phyloP scores from a whole-genome alignment of 2,329 filamentous ascomycete genomes.

The Colletotrichum caudatum region DNA sequence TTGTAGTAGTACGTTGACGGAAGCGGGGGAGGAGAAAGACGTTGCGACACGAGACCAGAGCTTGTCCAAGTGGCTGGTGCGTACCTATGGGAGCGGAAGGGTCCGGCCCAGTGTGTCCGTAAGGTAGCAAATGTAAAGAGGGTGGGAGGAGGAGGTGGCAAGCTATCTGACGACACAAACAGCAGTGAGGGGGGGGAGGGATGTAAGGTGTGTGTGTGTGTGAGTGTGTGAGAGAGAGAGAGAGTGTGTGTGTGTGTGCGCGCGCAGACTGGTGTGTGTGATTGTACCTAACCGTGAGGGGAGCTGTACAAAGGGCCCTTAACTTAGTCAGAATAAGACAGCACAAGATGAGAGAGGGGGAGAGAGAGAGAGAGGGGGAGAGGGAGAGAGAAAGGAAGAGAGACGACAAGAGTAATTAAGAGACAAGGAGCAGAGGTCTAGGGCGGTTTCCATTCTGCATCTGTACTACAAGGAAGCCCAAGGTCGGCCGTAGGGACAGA shows the following conservation, averaged over 20 bases:
- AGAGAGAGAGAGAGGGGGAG: no score
- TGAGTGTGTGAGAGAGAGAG: no score
- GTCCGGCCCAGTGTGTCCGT: slow-evolving; percentile 34
- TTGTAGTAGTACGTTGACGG: slow-evolving; percentile 38
- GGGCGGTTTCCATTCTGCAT: slow-evolving; percentile 2
- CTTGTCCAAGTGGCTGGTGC: slow-evolving; percentile 42
- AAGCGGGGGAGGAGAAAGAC: slow-evolving; percentile 42
- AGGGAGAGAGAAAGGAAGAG: background rate
- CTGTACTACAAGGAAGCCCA: slow-evolving; percentile 4
- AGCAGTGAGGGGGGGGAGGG: slow-evolving; percentile 4
- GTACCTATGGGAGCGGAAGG: slow-evolving; percentile 29
- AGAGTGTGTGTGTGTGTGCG: background rate
- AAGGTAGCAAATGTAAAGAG: slow-evolving; percentile 5
- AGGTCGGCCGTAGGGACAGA: background rate
- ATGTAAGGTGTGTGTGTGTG: slow-evolving; percentile 3
- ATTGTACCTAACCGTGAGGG: background rate
- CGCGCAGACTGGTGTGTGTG: background rate
- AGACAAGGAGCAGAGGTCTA: slow-evolving; percentile 13
- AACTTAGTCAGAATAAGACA: slow-evolving; percentile 1
- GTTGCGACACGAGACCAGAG: slow-evolving; percentile 43
- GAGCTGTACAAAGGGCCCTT: slow-evolving; percentile 1
- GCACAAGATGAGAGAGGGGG: slow-evolving; percentile 2
- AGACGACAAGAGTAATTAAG: slow-evolving; percentile 7
- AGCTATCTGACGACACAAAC: slow-evolving; percentile 25
- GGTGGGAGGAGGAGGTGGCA: slow-evolving; percentile 28